These are phyloP conservation scores for Clarireedia hainanense DNA, from an alignment of 2,329 filamentous ascomycete genomes.

Conservation along the genomic window DNA sequence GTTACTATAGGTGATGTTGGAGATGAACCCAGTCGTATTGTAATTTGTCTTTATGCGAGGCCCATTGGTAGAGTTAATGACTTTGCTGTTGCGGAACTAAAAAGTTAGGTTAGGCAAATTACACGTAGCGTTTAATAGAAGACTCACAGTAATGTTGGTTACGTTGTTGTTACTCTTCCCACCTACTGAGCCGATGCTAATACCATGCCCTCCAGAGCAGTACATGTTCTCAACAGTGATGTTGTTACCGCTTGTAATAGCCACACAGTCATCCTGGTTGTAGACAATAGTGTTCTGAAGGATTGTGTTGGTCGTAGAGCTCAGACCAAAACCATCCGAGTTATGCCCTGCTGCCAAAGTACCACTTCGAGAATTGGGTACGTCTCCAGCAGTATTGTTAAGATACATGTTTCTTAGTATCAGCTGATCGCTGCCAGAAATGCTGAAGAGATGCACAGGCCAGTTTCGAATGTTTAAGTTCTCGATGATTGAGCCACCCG, in stretches of 20 bases:
- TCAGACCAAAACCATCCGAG: conserved; percentile 46
- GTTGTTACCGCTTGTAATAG: conserved; percentile 28
- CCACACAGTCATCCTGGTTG: conserved; percentile 30
- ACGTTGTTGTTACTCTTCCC: conserved; percentile 30
- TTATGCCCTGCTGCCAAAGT: conserved; percentile 34
- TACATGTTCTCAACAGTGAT: conserved; percentile 25
- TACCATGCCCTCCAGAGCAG: conserved; percentile 27
- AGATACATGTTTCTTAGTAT: conserved; percentile 43
- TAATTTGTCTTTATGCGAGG: conserved; percentile 35
- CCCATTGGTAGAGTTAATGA: conserved; percentile 29
- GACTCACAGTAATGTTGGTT: conserved; percentile 27
- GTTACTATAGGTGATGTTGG: conserved; percentile 38
- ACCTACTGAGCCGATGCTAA: conserved; percentile 30
- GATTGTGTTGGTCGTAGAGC: conserved; percentile 36
- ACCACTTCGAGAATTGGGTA: conserved; percentile 26
- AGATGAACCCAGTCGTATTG: conserved; percentile 32
- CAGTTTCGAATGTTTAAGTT: conserved; percentile 45
- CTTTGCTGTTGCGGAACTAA: conserved; percentile 25
- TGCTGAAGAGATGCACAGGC: conserved; percentile 44
- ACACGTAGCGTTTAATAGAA: not conserved
- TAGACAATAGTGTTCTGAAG: conserved; percentile 25
- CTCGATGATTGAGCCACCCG: conserved; percentile 41
- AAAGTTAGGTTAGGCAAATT: not conserved
- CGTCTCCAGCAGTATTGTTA: conserved; percentile 48
- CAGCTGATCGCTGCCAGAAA: conserved; percentile 36